A percentile compares a stretch with the other conserved stretches of the same genome.
Evolutionary conservation across 1,284 basidiomycete genomes (phyloP).

Genomic region (Crepidotus sp.): DNA sequence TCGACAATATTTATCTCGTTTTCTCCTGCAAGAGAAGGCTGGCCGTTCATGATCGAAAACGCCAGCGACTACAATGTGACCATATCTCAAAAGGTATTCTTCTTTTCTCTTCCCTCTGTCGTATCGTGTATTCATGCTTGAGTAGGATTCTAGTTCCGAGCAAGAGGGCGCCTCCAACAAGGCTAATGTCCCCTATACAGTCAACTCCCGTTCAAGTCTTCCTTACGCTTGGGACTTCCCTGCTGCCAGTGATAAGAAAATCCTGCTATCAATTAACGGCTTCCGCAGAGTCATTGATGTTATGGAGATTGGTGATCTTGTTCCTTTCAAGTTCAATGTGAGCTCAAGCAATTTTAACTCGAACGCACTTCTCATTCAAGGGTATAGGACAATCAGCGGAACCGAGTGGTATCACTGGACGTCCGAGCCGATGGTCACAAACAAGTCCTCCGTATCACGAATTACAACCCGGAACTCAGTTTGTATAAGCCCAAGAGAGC

Average conservation of each 20-base stretch:
- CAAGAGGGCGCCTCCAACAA: conserved; percentile 30
- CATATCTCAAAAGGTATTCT: conserved; percentile 71
- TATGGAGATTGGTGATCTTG: conserved; percentile 91
- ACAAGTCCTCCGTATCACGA: conserved; percentile 83
- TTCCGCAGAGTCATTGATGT: conserved; percentile 78
- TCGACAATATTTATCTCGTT: conserved; percentile 87
- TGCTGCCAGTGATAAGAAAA: conserved; percentile 75
- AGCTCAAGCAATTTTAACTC: conserved; percentile 19
- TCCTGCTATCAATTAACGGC: conserved; percentile 61
- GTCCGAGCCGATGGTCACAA: conserved; percentile 85
- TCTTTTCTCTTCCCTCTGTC: background rate
- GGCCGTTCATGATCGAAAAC: conserved; percentile 92
- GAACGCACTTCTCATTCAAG: background rate
- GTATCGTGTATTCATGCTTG: background rate
- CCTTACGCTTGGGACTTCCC: conserved; percentile 96
- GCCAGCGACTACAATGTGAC: conserved; percentile 69
- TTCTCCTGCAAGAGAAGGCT: conserved; percentile 58
- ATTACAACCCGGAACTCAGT: conserved; percentile 82
- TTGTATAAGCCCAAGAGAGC: conserved; percentile 78
- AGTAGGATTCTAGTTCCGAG: conserved; percentile 43
- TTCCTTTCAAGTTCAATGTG: conserved; percentile 84
- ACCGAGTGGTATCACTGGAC: conserved; percentile 77
- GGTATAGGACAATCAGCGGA: conserved; percentile 42
- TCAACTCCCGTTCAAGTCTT: conserved; percentile 49
- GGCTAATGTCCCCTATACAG: conserved; percentile 39